Percentiles rank a stretch among this genome's conserved stretches.
These are phyloP conservation scores for Zasmidium cellare DNA, from an alignment of 2,329 filamentous ascomycete species.

Conservation along the genomic window DNA sequence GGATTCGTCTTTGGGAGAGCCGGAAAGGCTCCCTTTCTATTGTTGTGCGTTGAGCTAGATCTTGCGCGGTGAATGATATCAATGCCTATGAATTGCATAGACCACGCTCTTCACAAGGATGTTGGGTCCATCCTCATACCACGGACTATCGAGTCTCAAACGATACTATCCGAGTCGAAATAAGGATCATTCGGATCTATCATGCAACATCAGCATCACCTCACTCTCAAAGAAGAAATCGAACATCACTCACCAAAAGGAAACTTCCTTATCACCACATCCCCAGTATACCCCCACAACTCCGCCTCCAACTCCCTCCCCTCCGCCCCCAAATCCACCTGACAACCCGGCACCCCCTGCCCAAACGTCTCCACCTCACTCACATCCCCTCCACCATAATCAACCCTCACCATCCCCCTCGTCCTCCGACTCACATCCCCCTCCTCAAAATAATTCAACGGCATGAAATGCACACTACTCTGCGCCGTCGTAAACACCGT, in stretches of 20 bases:
- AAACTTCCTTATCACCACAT: constrained; percentile 41
- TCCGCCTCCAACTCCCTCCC: constrained; percentile 24
- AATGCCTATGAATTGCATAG: neutral
- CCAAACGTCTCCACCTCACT: constrained; percentile 35
- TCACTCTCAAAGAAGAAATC: constrained; percentile 3
- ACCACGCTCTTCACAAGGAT: no score
- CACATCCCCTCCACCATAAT: constrained; percentile 36
- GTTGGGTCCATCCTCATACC: no score
- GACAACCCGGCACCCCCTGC: constrained; percentile 31
- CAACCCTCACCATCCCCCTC: constrained; percentile 43
- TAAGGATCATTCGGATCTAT: constrained; percentile 37
- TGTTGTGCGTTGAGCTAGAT: neutral
- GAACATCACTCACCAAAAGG: constrained; percentile 29
- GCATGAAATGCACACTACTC: constrained; percentile 43
- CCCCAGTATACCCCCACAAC: constrained; percentile 35
- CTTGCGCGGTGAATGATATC: neutral
- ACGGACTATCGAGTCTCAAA: neutral
- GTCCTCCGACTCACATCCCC: constrained; percentile 43
- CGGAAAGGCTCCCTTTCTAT: no score
- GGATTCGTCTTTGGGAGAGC: no score
- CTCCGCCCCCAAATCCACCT: constrained; percentile 26
- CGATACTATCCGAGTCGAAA: constrained; percentile 15
- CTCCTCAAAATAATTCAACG: constrained; percentile 44
- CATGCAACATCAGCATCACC: no score
- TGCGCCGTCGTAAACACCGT: constrained; percentile 53